A percentile compares a stretch with the other conserved stretches of the same genome.
These are phyloP conservation scores for Aspergillus fischeri DNA, from an alignment of 2,329 filamentous ascomycete species.

Conservation along the genomic window DNA sequence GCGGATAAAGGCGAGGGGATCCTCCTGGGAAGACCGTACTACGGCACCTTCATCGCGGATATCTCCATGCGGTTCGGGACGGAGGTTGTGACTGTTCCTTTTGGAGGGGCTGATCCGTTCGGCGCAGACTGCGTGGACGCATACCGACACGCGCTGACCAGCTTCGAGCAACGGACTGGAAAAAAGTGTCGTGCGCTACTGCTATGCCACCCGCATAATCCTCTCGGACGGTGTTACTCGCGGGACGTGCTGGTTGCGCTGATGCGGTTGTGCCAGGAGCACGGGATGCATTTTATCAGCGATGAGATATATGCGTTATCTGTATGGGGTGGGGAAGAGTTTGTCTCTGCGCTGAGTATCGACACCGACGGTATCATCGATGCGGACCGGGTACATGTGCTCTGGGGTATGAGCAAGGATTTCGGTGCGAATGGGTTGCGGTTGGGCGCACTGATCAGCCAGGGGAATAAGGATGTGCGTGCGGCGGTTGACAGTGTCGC, in stretches of 20 bases:
- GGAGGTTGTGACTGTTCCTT: conserved; percentile 43
- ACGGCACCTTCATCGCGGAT: conserved; percentile 48
- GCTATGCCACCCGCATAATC: conserved; percentile 51
- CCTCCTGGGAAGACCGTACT: conserved; percentile 36
- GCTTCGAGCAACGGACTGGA: conserved; percentile 34
- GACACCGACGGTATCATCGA: conserved; percentile 46
- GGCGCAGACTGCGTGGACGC: conserved; percentile 35
- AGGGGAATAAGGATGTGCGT: conserved; percentile 41
- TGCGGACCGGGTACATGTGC: conserved; percentile 48
- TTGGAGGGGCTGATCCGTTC: conserved; percentile 44
- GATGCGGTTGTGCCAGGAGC: conserved; percentile 48
- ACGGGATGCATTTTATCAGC: conserved; percentile 52
- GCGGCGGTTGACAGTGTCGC: conserved; percentile 36
- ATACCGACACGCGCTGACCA: conserved; percentile 44
- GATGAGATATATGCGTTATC: conserved; percentile 60
- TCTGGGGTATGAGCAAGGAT: conserved; percentile 48
- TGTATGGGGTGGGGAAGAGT: conserved; percentile 40
- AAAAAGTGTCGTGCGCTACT: conserved; percentile 46
- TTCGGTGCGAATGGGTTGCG: conserved; percentile 57
- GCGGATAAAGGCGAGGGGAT: conserved; percentile 33
- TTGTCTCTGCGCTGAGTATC: conserved; percentile 47
- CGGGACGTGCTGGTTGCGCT: conserved; percentile 38
- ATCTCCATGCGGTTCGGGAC: conserved; percentile 42
- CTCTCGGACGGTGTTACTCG: conserved; percentile 48
- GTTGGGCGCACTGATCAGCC: conserved; percentile 49